A percentile compares a stretch with the other conserved stretches of the same genome.
Conservation (phyloP, 306 rosid species). For the Purshia tridentata region DNA sequence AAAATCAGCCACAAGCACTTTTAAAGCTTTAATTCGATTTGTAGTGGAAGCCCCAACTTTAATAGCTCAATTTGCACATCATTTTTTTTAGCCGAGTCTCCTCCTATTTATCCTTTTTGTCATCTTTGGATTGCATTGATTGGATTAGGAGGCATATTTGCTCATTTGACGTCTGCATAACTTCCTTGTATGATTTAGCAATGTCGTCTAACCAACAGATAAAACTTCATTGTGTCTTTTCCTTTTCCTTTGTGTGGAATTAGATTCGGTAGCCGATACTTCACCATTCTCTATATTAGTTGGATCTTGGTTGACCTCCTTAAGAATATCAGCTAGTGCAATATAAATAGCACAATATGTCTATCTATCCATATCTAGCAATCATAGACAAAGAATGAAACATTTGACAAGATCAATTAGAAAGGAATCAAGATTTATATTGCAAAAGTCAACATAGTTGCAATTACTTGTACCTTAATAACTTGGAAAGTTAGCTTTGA, state of each 20-base stretch:
- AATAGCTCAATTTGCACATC: neutral
- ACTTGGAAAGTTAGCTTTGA: slow-evolving; percentile 12
- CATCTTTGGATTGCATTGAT: neutral
- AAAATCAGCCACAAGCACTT: neutral
- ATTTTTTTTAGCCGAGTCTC: neutral
- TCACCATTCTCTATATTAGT: neutral
- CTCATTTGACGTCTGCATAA: neutral
- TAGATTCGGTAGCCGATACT: neutral
- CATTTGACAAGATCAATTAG: slow-evolving; percentile 8
- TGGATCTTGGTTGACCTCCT: neutral
- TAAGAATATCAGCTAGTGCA: no score
- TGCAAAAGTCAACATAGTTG: slow-evolving; percentile 1
- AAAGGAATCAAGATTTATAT: slow-evolving; percentile 8
- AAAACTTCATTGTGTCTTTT: neutral
- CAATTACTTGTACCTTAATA: slow-evolving; percentile 10
- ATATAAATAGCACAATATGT: no score
- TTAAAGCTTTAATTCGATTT: neutral
- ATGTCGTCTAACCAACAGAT: neutral
- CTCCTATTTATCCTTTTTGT: neutral
- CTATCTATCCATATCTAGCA: no score
- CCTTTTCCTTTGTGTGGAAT: neutral
- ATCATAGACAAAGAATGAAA: slow-evolving; percentile 1
- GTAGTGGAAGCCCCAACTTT: neutral
- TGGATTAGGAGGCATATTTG: neutral
- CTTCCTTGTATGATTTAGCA: neutral